These are phyloP conservation scores for Lentinula lateritia DNA, from an alignment of 768 basidiomycete genomes.

Conservation along the genomic window DNA sequence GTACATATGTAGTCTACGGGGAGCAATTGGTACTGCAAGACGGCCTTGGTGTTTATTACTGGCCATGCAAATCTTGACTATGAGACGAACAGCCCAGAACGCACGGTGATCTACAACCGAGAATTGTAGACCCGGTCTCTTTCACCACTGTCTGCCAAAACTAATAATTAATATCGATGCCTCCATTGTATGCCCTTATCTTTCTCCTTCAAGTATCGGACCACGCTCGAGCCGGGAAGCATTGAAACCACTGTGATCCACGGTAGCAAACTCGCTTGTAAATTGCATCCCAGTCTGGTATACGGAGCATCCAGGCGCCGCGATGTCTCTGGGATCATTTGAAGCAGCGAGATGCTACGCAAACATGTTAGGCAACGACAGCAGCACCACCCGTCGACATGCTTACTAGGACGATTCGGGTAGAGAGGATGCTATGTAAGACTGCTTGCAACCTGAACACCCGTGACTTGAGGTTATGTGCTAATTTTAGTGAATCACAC, in stretches of 20 bases:
- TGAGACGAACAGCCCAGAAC: no score
- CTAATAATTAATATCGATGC: background rate
- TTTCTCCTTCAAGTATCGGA: background rate
- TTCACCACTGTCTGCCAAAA: background rate
- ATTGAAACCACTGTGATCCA: background rate
- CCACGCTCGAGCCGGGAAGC: background rate
- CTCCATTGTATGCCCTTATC: no score
- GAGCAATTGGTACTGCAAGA: no score
- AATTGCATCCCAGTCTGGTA: background rate
- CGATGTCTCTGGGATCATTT: background rate
- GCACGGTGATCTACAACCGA: no score
- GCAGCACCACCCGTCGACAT: background rate
- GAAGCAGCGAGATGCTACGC: constrained; percentile 3
- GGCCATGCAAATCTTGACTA: no score
- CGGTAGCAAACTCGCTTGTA: background rate
- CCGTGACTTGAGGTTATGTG: background rate
- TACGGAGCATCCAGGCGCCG: constrained; percentile 4
- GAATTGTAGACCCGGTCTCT: no score
- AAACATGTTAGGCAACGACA: background rate
- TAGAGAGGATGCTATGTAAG: constrained; percentile 16
- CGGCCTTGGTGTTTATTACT: no score
- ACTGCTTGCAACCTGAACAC: constrained; percentile 12
- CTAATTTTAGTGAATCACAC: background rate
- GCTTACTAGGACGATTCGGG: constrained; percentile 15
- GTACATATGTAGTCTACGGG: no score